phyloP scores from a whole-genome alignment of 805 yeast species.

The Dipodascus albidus region DNA sequence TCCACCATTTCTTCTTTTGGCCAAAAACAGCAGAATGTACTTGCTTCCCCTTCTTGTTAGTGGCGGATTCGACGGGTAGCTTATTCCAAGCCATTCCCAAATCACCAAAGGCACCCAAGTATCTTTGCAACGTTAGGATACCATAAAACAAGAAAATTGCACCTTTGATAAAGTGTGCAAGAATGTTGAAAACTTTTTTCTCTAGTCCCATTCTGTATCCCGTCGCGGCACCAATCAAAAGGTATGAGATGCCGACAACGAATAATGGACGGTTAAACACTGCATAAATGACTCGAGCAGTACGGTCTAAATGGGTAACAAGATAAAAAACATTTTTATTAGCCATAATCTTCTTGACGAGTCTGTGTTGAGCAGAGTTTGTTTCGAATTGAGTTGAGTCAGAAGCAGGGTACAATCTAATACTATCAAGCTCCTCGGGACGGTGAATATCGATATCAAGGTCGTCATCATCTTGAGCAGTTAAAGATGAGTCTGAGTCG shows the following conservation, averaged over 20 bases:
- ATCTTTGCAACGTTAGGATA: conserved; percentile 68
- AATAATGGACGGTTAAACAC: conserved; percentile 56
- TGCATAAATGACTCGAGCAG: conserved; percentile 33
- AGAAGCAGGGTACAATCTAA: neutral
- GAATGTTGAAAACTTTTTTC: conserved; percentile 55
- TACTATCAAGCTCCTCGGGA: conserved; percentile 2
- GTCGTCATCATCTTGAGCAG: conserved; percentile 4
- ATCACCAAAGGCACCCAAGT: conserved; percentile 66
- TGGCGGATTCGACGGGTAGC: conserved; percentile 15
- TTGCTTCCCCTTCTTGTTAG: neutral
- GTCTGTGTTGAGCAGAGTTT: neutral
- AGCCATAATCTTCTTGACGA: neutral
- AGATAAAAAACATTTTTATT: neutral
- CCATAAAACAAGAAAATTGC: conserved; percentile 77
- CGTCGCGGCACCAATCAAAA: conserved; percentile 49
- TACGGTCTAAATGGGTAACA: neutral
- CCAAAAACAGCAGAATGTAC: neutral
- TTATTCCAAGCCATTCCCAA: conserved; percentile 90
- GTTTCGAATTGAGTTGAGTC: neutral
- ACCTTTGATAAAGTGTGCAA: conserved; percentile 96
- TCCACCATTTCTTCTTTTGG: neutral
- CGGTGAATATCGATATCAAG: neutral
- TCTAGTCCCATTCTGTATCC: conserved; percentile 63
- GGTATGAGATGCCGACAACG: conserved; percentile 44
- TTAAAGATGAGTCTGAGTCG: conserved; percentile 2